These are phyloP conservation scores for Tetradesmus lagerheimii DNA, from an alignment of 139 green algal genomes.

Conservation along the genomic window DNA sequence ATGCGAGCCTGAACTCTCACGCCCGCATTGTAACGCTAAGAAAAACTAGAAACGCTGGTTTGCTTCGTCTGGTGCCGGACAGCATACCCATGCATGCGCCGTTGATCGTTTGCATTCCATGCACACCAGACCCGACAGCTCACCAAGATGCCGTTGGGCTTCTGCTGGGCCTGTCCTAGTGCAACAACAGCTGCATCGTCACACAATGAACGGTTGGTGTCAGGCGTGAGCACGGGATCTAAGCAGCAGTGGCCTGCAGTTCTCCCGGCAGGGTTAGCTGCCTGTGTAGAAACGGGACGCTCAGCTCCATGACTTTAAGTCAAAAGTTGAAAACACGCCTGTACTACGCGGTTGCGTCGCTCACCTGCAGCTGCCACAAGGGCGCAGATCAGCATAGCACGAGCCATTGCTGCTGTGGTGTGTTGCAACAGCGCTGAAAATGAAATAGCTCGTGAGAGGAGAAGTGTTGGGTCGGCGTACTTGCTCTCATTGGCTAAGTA, in stretches of 20 bases:
- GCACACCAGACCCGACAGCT: not conserved
- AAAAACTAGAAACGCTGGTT: not conserved
- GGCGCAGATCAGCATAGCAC: not conserved
- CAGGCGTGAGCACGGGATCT: not conserved
- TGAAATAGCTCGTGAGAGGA: no score
- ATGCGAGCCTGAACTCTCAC: not conserved
- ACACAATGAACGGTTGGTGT: not conserved
- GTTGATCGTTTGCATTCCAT: not conserved
- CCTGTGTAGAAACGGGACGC: not conserved
- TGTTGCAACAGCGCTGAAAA: not conserved
- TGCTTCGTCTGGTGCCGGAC: not conserved
- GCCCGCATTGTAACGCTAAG: not conserved
- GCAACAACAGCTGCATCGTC: not conserved
- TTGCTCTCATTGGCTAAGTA: not conserved
- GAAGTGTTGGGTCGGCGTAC: no score
- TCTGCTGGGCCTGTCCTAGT: not conserved
- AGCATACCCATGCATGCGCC: not conserved
- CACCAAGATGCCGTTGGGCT: slow-evolving; percentile 20
- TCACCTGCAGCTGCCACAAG: slow-evolving; percentile 27
- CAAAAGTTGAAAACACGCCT: not conserved
- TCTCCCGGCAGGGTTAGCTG: not conserved
- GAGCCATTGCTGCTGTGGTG: not conserved
- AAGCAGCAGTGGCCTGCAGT: not conserved
- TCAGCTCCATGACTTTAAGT: no score
- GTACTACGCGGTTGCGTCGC: not conserved